Percentiles rank a stretch among this genome's conserved stretches.
These are phyloP conservation scores for Zygoascus sp. DNA, from an alignment of 1,139 yeast genomes.

Conservation along the genomic window DNA sequence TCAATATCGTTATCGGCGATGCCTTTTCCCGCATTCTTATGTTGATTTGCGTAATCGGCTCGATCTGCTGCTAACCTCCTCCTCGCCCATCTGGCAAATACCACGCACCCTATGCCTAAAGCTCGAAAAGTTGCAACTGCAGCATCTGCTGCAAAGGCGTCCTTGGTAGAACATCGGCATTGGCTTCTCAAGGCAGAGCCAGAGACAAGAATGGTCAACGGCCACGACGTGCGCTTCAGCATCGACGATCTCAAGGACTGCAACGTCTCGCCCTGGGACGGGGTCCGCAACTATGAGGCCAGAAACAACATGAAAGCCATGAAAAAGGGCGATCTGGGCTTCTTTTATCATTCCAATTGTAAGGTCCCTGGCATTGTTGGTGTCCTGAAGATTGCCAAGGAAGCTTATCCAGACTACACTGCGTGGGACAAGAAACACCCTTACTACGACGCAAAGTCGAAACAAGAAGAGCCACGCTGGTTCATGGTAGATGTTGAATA, in stretches of 20 bases:
- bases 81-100: not conserved
- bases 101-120: slow-evolving; percentile 4
- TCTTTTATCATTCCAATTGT: slow-evolving; percentile 53
- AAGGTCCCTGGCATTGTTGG: slow-evolving; percentile 52
- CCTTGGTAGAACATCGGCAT: slow-evolving; percentile 22
- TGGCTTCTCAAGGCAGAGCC: slow-evolving; percentile 58
- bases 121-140: not conserved
- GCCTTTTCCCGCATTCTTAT: no score
- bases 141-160: not conserved
- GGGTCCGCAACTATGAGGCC: slow-evolving; percentile 54
- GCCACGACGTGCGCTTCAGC: slow-evolving; percentile 46
- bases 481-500: slow-evolving; percentile 50
- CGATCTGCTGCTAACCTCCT: no score
- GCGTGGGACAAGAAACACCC: slow-evolving; percentile 41
- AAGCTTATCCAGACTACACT: slow-evolving; percentile 41
- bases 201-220: slow-evolving; percentile 43
- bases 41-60: no score
- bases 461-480: slow-evolving; percentile 45
- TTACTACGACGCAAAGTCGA: slow-evolving; percentile 46
- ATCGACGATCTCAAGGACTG: slow-evolving; percentile 41
- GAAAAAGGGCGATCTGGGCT: slow-evolving; percentile 43
- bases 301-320: slow-evolving; percentile 46
- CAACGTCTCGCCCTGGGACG: slow-evolving; percentile 48
- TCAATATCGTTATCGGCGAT: no score
- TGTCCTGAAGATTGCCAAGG: slow-evolving; percentile 37